Conservation (phyloP, 2,329 filamentous ascomycete species). For the Microdochium bolleyi region DNA sequence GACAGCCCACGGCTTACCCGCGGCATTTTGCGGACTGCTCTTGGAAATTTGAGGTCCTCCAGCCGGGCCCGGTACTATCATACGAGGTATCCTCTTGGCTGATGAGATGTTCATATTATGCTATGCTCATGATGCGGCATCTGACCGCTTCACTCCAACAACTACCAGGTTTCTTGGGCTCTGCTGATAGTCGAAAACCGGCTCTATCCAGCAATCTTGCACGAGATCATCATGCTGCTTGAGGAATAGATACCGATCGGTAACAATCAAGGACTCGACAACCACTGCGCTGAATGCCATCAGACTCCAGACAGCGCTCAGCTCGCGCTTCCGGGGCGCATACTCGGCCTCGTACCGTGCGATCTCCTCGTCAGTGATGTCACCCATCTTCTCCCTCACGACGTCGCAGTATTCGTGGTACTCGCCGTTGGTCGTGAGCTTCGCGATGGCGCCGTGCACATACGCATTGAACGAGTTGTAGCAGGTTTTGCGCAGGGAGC, state of each 20-base stretch:
- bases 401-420: slow-evolving; percentile 52
- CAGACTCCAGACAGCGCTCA: slow-evolving; percentile 83
- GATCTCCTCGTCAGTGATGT: slow-evolving; percentile 69
- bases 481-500: slow-evolving; percentile 71
- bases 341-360: slow-evolving; percentile 60
- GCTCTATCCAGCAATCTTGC: slow-evolving; percentile 78
- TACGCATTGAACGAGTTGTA: slow-evolving; percentile 72
- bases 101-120: background rate
- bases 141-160: slow-evolving; percentile 65
- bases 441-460: slow-evolving; percentile 70
- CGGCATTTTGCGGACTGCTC: no score
- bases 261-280: slow-evolving; percentile 82
- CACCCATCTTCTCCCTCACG: slow-evolving; percentile 57
- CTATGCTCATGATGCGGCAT: background rate
- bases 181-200: slow-evolving; percentile 79
- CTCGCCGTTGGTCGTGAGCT: slow-evolving; percentile 53
- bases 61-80: no score
- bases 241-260: slow-evolving; percentile 83
- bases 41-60: no score
- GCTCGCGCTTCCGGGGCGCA: slow-evolving; percentile 61
- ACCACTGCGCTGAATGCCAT: slow-evolving; percentile 94
- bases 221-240: slow-evolving; percentile 66
- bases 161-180: slow-evolving; percentile 91
- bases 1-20: no score
- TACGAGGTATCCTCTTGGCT: background rate